Conservation (phyloP, 345 rosid species). For the Murraya koenigii region DNA sequence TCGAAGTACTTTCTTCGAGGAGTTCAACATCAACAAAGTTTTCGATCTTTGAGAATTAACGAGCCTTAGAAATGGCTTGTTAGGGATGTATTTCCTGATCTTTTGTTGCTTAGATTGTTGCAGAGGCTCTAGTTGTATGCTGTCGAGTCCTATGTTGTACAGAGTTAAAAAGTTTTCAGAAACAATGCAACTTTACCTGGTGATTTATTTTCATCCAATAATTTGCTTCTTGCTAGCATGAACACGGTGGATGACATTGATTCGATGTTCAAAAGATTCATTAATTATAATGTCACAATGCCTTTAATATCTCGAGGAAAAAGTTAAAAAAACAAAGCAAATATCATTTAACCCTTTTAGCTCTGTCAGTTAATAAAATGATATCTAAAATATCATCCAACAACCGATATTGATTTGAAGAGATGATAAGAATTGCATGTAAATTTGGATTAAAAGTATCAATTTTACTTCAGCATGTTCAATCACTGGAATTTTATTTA, state of each 20-base stretch:
- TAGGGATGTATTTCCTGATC: background rate
- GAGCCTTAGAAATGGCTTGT: background rate
- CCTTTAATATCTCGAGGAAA: no score
- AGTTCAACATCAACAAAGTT: slow-evolving; percentile 29
- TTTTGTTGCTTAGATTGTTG: background rate
- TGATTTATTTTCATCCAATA: background rate
- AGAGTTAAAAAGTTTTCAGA: background rate
- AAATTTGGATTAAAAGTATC: background rate
- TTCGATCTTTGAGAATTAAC: slow-evolving; percentile 27
- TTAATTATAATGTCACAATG: no score
- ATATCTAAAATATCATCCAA: no score
- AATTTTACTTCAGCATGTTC: background rate
- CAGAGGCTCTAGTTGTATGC: background rate
- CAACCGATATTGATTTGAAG: no score
- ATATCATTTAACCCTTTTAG: fast-evolving
- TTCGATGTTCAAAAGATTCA: background rate
- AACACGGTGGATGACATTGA: background rate
- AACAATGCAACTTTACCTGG: background rate
- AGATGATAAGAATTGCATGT: no score
- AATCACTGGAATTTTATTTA: background rate
- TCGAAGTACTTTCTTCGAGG: slow-evolving; percentile 33
- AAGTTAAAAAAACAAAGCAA: no score
- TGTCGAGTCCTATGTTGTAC: background rate
- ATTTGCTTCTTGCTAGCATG: no score
- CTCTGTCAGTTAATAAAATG: no score